Evolutionary conservation across 225 moss, liverwort and hornwort genomes (phyloP), one percentile per base, ranked within the genome.

Genomic region (Ulota crispa): DNA sequence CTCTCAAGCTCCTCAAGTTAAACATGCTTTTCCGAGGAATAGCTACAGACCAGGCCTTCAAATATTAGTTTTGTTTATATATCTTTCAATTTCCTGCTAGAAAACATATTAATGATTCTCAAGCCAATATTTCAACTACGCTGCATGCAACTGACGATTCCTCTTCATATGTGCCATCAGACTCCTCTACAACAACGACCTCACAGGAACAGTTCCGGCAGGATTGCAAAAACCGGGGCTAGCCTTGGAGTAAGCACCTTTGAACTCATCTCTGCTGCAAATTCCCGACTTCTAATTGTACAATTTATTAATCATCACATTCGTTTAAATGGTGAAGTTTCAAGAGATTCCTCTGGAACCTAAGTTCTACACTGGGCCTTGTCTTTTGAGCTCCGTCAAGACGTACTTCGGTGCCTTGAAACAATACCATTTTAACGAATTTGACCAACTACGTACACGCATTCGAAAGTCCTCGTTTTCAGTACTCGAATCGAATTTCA

Each of bases 121-220:
- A 57, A 67, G 21, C 21, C 26, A 63, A 18, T 27, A 21, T 34
- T 45, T 14, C 13, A 39, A 37, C 32, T 50, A 18, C 27, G 30
- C 30, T 53, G 34, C 26, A 59, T 0, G 14, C 24, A 63, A 64
- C 27, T 85, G 24, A 85, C 53, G 19, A 39, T 53, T 63, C 39
- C 68, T 0, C 5, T 70, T 85, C 19, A 42, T 6, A 1, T 78
- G 62, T 82, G 68, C 57, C 0, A 26, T 30, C 84, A 88, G 88
- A 53, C 53, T 59, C 57, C 83, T 88, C 30, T n/a, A 3, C 60
- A 78, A 86, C 73, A 89, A 89, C 77, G 77, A 89, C 4, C 68
- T 89, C 39, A 79, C 68, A 41, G 89, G 89, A 23, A 45, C 82
- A n/a, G 55, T 89, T 42, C 82, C 89, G 2, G 0, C 68, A 26